These are phyloP conservation scores for Colletotrichum sp. DNA, from an alignment of 2,329 filamentous ascomycete species.

Conservation along the genomic window DNA sequence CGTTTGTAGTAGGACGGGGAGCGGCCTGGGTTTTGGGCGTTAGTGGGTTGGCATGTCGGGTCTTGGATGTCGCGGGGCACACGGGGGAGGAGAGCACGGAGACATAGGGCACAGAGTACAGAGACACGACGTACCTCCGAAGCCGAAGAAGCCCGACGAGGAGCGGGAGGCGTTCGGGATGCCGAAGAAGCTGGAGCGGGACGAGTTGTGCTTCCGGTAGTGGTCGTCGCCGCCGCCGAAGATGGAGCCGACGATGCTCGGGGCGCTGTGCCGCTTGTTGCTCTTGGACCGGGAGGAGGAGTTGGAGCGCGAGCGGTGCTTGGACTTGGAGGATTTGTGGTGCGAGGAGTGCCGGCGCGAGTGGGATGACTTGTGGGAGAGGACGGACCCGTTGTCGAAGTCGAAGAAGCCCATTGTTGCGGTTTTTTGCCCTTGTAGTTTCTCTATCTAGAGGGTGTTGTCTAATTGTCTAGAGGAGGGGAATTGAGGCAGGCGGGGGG, in stretches of 20 bases:
- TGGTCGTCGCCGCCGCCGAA: constrained; percentile 43
- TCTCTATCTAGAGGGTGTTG: neutral
- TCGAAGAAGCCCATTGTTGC: constrained; percentile 23
- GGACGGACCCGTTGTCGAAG: constrained; percentile 21
- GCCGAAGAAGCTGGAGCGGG: constrained; percentile 52
- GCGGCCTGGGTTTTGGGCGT: constrained; percentile 40
- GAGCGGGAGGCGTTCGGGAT: constrained; percentile 48
- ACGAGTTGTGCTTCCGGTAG: constrained; percentile 44
- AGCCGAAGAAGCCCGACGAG: constrained; percentile 48
- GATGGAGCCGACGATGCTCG: constrained; percentile 47
- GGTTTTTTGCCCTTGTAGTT: neutral
- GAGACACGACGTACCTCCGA: constrained; percentile 32
- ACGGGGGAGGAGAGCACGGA: neutral
- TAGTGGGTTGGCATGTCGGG: neutral
- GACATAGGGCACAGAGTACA: neutral
- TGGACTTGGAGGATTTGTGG: constrained; percentile 22
- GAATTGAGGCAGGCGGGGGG: neutral
- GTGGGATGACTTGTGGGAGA: constrained; percentile 21
- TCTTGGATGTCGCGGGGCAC: neutral
- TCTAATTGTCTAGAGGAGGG: neutral
- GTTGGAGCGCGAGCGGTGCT: constrained; percentile 43
- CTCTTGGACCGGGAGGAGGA: constrained; percentile 39
- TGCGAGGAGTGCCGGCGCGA: constrained; percentile 21
- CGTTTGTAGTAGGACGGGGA: constrained; percentile 75
- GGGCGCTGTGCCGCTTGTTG: constrained; percentile 34